Conservation (phyloP, 2,329 filamentous ascomycete species). For the Macrophomina pseudophaseolina region DNA sequence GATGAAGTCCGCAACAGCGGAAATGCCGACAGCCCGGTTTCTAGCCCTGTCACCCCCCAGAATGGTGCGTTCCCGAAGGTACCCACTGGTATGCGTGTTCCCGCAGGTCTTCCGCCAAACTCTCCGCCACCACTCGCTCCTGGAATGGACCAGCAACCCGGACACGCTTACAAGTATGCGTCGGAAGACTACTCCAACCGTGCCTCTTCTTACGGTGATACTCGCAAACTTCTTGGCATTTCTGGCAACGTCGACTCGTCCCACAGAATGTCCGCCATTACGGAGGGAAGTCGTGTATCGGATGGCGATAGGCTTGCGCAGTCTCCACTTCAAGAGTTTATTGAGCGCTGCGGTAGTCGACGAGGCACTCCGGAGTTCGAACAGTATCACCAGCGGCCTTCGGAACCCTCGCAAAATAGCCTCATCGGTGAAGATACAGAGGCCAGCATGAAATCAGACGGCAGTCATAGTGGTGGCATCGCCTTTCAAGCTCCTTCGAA, state of each 20-base stretch:
- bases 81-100: slow-evolving; percentile 28
- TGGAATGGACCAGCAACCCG: slow-evolving; percentile 34
- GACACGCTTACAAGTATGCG: slow-evolving; percentile 21
- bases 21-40: slow-evolving; percentile 6
- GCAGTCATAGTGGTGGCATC: not conserved
- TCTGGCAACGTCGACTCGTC: not conserved
- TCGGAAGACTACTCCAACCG: slow-evolving; percentile 7
- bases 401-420: not conserved
- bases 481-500: not conserved
- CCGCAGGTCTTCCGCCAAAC: slow-evolving; percentile 34
- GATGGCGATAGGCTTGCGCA: not conserved
- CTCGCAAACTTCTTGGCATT: slow-evolving; percentile 19
- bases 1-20: slow-evolving; percentile 9
- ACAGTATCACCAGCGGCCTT: not conserved
- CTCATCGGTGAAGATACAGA: not conserved
- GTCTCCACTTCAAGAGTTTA: slow-evolving; percentile 8
- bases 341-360: not conserved
- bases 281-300: not conserved
- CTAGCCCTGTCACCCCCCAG: not conserved
- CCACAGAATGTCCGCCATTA: slow-evolving; percentile 4
- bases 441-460: not conserved
- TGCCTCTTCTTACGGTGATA: slow-evolving; percentile 25
- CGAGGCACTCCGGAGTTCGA: slow-evolving; percentile 1
- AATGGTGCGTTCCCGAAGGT: slow-evolving; percentile 22
- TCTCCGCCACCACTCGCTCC: slow-evolving; percentile 36